Evolutionary conservation across 345 rosid genomes (phyloP), one percentile per base, ranked within the genome.

Genomic region (Trapa bicornis): DNA sequence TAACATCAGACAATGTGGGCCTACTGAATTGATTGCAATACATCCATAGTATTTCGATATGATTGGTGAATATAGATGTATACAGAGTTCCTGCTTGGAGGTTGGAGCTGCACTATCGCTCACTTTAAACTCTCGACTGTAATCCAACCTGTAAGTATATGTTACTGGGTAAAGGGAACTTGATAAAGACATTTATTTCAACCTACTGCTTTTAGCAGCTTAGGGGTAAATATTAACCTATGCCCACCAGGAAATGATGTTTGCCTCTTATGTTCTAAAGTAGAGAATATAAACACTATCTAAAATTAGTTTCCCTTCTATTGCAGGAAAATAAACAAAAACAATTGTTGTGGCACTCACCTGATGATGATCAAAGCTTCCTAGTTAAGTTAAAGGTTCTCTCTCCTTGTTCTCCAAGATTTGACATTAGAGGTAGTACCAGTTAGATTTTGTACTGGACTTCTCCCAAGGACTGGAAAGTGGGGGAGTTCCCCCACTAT

Each of bases 1-100:
- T 68, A 77, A 76, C 71, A 75, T 88, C 47, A 80, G 89, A 76
- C 73, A 76, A 43, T 90, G 97, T 66, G 81, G 81, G 50, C 56
- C 10, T 6, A 70, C 76, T 54, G 97, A 90, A 71, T 72, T 86
- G 65, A 88, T 87, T 71, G 80, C 87, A 47, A 86, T 89, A 94
- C 75, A 72, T 77, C 47, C 36, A 6, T 85, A 83, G 72, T 62
- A 53, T 47, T 67, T 45, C 29, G 32, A 43, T 16, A 35, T 4
- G 37, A 32, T 54, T n/a, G 60, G 22, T n/a, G 54, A 50, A 50
- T 58, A 13, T 32, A 58, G 36, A 58, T 58, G 35, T 54, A 57
- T 35, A 36, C 29, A 69, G 42, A 61, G 35, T 39, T 37, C 29
- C 56, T 71, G 41, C 43, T 32, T 61, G 64, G 68, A 65, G 53